A percentile compares a stretch with the other conserved stretches of the same genome.
Conservation (phyloP, 306 rosid species). For the Begonia fuchsioides region DNA sequence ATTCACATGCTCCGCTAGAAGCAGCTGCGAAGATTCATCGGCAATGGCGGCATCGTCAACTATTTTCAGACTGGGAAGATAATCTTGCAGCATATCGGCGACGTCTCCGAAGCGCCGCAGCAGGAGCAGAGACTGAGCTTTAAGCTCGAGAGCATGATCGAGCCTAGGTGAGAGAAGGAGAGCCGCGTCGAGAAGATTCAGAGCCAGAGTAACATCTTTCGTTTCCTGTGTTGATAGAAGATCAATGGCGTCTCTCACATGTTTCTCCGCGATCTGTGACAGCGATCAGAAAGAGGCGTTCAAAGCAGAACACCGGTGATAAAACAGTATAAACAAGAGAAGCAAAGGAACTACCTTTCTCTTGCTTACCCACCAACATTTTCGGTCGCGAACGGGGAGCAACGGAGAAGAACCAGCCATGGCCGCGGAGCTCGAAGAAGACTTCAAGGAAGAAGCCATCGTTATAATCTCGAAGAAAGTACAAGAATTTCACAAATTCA, state of each 20-base stretch:
- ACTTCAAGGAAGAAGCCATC: too few species aligned
- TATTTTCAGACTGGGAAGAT: slow-evolving; percentile 74
- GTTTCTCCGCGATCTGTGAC: slow-evolving; percentile 55
- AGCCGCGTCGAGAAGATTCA: slow-evolving; percentile 75
- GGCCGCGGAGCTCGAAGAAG: neutral
- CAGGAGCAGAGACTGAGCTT: slow-evolving; percentile 51
- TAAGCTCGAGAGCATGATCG: slow-evolving; percentile 72
- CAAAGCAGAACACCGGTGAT: neutral
- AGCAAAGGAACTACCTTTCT: slow-evolving; percentile 28
- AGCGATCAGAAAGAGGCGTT: neutral
- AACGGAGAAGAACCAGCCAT: slow-evolving; percentile 47
- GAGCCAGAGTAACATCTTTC: slow-evolving; percentile 48
- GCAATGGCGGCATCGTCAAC: slow-evolving; percentile 40
- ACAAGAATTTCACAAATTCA: neutral
- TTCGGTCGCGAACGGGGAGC: slow-evolving; percentile 37
- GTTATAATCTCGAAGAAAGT: neutral
- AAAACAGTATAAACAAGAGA: neutral
- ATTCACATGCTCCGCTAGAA: slow-evolving; percentile 57
- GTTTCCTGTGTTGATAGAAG: slow-evolving; percentile 48
- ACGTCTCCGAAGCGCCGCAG: slow-evolving; percentile 75
- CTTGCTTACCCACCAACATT: slow-evolving; percentile 86
- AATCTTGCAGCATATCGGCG: slow-evolving; percentile 86
- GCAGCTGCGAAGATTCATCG: slow-evolving; percentile 43
- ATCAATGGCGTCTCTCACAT: slow-evolving; percentile 52
- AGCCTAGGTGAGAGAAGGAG: slow-evolving; percentile 48